Evolutionary conservation across 768 basidiomycete species (phyloP).

Genomic region (Austroboletus festivus): DNA sequence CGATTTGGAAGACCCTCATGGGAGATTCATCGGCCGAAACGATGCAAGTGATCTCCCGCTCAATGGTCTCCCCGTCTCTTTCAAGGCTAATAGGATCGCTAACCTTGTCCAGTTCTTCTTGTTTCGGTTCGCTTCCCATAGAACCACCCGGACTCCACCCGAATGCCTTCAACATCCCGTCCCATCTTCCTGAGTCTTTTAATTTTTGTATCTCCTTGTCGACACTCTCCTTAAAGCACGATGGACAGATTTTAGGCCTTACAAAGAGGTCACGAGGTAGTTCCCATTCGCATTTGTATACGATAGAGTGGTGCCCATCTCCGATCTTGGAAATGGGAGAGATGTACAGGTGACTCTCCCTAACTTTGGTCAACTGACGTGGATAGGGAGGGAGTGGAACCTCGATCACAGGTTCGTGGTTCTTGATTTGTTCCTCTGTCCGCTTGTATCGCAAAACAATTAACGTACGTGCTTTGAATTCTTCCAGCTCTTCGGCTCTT

Average conservation of each 20-base stretch:
- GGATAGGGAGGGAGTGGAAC: slow-evolving; percentile 30
- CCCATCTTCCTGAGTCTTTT: slow-evolving; percentile 24
- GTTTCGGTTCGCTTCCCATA: neutral
- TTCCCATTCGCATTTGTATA: slow-evolving; percentile 50
- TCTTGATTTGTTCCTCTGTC: slow-evolving; percentile 20
- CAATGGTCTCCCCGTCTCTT: slow-evolving; percentile 14
- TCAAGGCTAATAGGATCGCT: neutral
- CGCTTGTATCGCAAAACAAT: slow-evolving; percentile 21
- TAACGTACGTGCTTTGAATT: slow-evolving; percentile 13
- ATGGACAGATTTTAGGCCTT: slow-evolving; percentile 34
- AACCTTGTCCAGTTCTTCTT: slow-evolving; percentile 1
- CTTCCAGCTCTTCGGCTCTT: slow-evolving; percentile 9
- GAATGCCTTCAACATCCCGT: slow-evolving; percentile 12
- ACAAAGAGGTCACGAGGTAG: slow-evolving; percentile 43
- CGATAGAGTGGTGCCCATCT: slow-evolving; percentile 49
- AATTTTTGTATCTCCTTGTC: slow-evolving; percentile 18
- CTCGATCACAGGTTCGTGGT: slow-evolving; percentile 27
- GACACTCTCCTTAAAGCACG: slow-evolving; percentile 37
- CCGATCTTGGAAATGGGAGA: slow-evolving; percentile 38
- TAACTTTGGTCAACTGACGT: slow-evolving; percentile 15
- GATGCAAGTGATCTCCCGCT: slow-evolving; percentile 14
- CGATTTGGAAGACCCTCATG: neutral
- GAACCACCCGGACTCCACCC: slow-evolving; percentile 11
- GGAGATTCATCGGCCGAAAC: neutral
- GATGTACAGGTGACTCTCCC: slow-evolving; percentile 51